A percentile compares a stretch with the other conserved stretches of the same genome.
Evolutionary conservation across 1,139 yeast genomes (phyloP).

Genomic region (Scheffersomyces segobiensis): DNA sequence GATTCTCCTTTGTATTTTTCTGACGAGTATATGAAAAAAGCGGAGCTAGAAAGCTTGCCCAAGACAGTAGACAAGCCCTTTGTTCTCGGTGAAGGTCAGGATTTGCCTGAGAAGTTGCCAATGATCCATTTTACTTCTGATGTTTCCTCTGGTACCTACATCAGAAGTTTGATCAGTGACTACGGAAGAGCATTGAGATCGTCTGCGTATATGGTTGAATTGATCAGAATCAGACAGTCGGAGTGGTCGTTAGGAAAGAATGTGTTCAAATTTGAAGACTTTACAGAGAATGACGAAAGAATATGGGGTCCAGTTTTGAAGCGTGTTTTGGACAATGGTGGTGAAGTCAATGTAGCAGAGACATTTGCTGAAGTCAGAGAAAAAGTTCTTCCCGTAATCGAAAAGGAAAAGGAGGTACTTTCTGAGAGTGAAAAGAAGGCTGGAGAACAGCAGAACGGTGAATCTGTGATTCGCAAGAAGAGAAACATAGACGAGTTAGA

Average conservation of each 20-base stretch:
- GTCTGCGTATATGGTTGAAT: slow-evolving; percentile 86
- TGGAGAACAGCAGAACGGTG: slow-evolving; percentile 2
- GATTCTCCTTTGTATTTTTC: slow-evolving; percentile 65
- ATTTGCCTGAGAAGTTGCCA: slow-evolving; percentile 49
- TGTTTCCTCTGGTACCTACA: slow-evolving; percentile 95
- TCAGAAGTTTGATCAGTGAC: slow-evolving; percentile 86
- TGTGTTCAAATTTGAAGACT: slow-evolving; percentile 67
- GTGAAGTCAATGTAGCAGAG: slow-evolving; percentile 24
- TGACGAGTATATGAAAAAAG: slow-evolving; percentile 46
- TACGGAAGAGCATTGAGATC: slow-evolving; percentile 80
- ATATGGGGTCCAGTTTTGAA: slow-evolving; percentile 70
- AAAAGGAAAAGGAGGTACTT: slow-evolving; percentile 10
- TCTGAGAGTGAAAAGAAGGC: slow-evolving; percentile 6
- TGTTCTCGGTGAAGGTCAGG: slow-evolving; percentile 22
- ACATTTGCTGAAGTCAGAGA: slow-evolving; percentile 9
- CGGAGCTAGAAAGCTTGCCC: slow-evolving; percentile 35
- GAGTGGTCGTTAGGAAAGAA: slow-evolving; percentile 77
- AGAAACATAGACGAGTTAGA: slow-evolving; percentile 29
- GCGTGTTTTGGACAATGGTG: slow-evolving; percentile 44
- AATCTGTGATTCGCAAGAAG: slow-evolving; percentile 16
- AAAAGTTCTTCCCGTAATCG: slow-evolving; percentile 15
- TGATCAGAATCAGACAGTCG: slow-evolving; percentile 74
- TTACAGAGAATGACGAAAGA: slow-evolving; percentile 54
- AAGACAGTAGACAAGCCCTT: slow-evolving; percentile 28
- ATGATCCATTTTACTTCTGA: slow-evolving; percentile 69